Conservation (phyloP, 2,329 filamentous ascomycete species). For the Fusarium sulawesiense region DNA sequence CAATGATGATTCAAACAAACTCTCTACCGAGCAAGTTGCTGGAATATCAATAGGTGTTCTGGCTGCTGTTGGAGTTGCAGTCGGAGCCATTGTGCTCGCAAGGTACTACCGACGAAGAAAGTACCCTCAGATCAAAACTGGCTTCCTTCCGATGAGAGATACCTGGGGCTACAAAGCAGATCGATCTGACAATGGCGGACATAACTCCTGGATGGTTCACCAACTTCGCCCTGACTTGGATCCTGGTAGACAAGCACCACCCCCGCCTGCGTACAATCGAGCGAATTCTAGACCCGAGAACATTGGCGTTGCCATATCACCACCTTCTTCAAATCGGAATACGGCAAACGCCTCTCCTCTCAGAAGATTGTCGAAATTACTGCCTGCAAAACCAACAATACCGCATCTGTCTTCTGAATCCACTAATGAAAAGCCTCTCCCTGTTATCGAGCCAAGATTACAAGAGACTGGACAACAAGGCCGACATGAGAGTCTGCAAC, state of each 20-base stretch:
- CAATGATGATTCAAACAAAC: conserved; percentile 27
- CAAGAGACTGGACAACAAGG: conserved; percentile 12
- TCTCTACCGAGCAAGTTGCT: conserved; percentile 61
- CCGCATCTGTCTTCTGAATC: conserved; percentile 42
- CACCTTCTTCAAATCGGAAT: conserved; percentile 38
- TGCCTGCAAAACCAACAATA: conserved; percentile 61
- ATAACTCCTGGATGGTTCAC: conserved; percentile 46
- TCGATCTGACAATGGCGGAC: conserved; percentile 38
- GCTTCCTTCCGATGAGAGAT: conserved; percentile 54
- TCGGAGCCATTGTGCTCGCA: conserved; percentile 60
- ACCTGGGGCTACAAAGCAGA: conserved; percentile 52
- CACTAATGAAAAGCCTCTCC: conserved; percentile 32
- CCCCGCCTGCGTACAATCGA: conserved; percentile 44
- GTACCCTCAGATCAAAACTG: conserved; percentile 52
- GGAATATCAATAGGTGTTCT: conserved; percentile 69
- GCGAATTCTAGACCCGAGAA: conserved; percentile 51
- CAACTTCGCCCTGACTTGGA: conserved; percentile 40
- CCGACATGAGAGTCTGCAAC: conserved; percentile 18
- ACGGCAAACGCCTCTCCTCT: conserved; percentile 40
- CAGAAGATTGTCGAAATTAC: conserved; percentile 56
- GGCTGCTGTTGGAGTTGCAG: conserved; percentile 60
- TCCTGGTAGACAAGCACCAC: conserved; percentile 33
- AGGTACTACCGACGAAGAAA: conserved; percentile 56
- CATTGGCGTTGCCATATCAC: conserved; percentile 61
- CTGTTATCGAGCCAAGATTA: conserved; percentile 24